Evolutionary conservation across 495 filamentous ascomycete genomes (phyloP), one percentile per base, ranked within the genome.

Genomic region (Lasiosphaeria hispida): DNA sequence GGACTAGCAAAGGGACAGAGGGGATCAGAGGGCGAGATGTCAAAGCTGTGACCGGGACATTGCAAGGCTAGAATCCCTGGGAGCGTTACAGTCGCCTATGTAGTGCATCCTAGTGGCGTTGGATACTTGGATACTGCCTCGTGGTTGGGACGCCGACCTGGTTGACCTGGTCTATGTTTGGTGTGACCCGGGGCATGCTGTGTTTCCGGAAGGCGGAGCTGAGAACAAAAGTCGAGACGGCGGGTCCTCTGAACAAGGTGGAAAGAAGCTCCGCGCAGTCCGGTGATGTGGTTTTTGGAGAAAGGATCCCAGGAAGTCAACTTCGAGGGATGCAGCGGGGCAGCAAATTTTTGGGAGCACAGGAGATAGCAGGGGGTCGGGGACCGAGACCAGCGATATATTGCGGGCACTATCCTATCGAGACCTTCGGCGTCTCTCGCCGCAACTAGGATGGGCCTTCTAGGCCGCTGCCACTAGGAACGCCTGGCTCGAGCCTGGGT

Each of bases 41-140:
- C 58, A 54, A 55, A 17, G 40, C 48, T 44, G 58, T 34, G 44
- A 44, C 48, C 38, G 52, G 35, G n/a, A 34, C 48, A 57, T 48
- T 40, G 45, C 41, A 59, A 36, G 55, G 40, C 17, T 37, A 49
- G 42, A 50, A 18, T 57, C 55, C 43, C 39, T 58, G 51, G 61
- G 48, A 58, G 60, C 40, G 68, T 68, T 57, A 37, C 65, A 70
- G 51, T 66, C 60, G 68, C 50, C 57, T 66, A 61, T 63, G 56
- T 53, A 53, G 33, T 60, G 62, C 60, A 63, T 64, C 53, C 45
- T 64, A 61, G 47, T 61, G 55, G 62, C 62, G 57, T 53, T 33
- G 43, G 58, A 59, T 58, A 49, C 53, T 53, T 33, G 43, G 58
- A 59, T 58, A 45, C 53, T 53, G 52, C 37, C 44, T 39, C 40